Conservation (phyloP, 1,139 yeast genomes). For the Pichia sp. region DNA sequence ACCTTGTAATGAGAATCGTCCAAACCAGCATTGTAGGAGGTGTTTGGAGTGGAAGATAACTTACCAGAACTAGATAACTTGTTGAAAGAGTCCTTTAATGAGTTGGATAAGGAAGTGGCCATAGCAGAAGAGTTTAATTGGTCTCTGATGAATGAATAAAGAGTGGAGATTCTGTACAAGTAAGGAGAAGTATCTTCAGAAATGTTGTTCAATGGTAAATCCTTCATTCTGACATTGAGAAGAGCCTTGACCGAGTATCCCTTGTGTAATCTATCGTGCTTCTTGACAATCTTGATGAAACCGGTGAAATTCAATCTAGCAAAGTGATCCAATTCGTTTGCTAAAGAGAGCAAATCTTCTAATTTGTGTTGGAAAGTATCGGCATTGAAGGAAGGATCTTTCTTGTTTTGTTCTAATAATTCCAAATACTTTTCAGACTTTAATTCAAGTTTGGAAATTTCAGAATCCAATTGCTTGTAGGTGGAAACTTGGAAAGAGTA, state of each 20-base stretch:
- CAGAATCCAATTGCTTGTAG: constrained; percentile 66
- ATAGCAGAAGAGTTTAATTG: constrained; percentile 38
- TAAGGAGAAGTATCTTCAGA: constrained; percentile 94
- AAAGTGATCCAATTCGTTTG: constrained; percentile 87
- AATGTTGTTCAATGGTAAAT: constrained; percentile 73
- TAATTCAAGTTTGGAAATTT: constrained; percentile 63
- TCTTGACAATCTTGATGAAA: constrained; percentile 89
- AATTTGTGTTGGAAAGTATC: constrained; percentile 58
- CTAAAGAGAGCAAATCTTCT: constrained; percentile 70
- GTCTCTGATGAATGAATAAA: constrained; percentile 80
- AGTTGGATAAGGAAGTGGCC: constrained; percentile 30
- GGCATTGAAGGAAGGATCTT: constrained; percentile 45
- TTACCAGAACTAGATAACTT: constrained; percentile 33
- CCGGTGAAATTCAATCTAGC: constrained; percentile 93
- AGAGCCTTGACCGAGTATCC: constrained; percentile 85
- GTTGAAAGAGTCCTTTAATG: constrained; percentile 31
- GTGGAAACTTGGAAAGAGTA: constrained; percentile 77
- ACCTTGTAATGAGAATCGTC: constrained; percentile 62
- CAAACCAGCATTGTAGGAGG: constrained; percentile 21
- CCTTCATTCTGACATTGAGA: constrained; percentile 81
- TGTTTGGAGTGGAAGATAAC: constrained; percentile 34
- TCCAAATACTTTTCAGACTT: constrained; percentile 34
- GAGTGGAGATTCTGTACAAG: constrained; percentile 74
- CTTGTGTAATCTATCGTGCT: constrained; percentile 89
- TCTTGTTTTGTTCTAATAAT: constrained; percentile 27